These are phyloP conservation scores for Kazachstania taianensis DNA, from an alignment of 805 yeast species.

Conservation along the genomic window DNA sequence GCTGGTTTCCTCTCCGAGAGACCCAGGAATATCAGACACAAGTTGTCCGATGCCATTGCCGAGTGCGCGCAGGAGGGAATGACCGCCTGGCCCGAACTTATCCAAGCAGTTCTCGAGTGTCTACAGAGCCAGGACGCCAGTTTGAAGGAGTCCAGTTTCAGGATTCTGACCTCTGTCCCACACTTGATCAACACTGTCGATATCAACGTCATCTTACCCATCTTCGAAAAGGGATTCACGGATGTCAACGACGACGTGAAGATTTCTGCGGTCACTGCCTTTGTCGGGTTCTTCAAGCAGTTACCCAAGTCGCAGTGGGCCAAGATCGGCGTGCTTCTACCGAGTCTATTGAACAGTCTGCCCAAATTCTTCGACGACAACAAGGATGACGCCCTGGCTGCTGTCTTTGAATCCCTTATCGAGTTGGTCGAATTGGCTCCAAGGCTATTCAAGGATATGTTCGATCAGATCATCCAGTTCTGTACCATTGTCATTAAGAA, in stretches of 20 bases:
- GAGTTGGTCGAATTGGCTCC: constrained; percentile 92
- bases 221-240: constrained; percentile 72
- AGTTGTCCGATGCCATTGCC: constrained; percentile 86
- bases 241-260: constrained; percentile 76
- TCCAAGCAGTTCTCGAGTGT: constrained; percentile 67
- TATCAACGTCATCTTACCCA: constrained; percentile 46
- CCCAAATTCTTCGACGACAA: constrained; percentile 75
- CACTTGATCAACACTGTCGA: constrained; percentile 55
- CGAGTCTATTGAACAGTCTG: constrained; percentile 73
- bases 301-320: constrained; percentile 76
- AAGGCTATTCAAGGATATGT: constrained; percentile 85
- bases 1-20: constrained; percentile 65
- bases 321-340: constrained; percentile 65
- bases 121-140: constrained; percentile 45
- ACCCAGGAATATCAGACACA: constrained; percentile 75
- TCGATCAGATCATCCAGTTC: constrained; percentile 77
- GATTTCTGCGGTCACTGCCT: constrained; percentile 86
- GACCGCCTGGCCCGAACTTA: constrained; percentile 64
- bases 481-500: constrained; percentile 76
- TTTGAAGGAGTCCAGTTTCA: constrained; percentile 81
- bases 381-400: constrained; percentile 70
- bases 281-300: constrained; percentile 77
- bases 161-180: constrained; percentile 81
- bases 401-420: constrained; percentile 80
- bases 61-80: constrained; percentile 72